Percentiles rank a stretch among this genome's conserved stretches.
Evolutionary conservation across 768 basidiomycete genomes (phyloP).

Genomic region (Lactarius deliciosus): DNA sequence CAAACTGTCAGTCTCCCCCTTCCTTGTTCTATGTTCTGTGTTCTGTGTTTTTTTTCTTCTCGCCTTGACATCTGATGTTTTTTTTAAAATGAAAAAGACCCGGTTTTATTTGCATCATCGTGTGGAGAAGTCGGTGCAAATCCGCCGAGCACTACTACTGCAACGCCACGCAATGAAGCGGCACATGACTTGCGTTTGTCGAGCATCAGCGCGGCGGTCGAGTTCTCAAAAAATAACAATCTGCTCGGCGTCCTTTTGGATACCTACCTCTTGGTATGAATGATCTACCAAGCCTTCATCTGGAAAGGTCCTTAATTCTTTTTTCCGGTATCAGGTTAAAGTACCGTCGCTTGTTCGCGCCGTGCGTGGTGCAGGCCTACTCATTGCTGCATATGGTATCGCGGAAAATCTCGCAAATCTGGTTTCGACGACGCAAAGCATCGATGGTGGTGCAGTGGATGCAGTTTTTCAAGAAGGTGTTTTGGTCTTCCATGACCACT

Average conservation of each 20-base stretch:
- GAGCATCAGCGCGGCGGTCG: slow-evolving; percentile 87
- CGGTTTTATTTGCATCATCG: slow-evolving; percentile 90
- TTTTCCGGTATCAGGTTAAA: slow-evolving; percentile 54
- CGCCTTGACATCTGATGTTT: background rate
- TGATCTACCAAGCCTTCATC: slow-evolving; percentile 16
- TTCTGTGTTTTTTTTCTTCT: slow-evolving; percentile 18
- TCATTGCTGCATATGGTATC: slow-evolving; percentile 82
- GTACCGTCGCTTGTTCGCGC: slow-evolving; percentile 89
- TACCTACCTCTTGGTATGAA: slow-evolving; percentile 75
- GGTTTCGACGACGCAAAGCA: slow-evolving; percentile 37
- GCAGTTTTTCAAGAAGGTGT: slow-evolving; percentile 64
- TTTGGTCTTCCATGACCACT: slow-evolving; percentile 66
- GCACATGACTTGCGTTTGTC: slow-evolving; percentile 51
- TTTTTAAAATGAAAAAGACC: slow-evolving; percentile 52
- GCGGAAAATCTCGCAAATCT: slow-evolving; percentile 42
- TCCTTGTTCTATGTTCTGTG: slow-evolving; percentile 8
- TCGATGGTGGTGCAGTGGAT: slow-evolving; percentile 58
- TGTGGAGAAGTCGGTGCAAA: slow-evolving; percentile 63
- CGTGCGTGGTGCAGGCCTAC: slow-evolving; percentile 83
- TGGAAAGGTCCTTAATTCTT: background rate
- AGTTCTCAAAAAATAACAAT: slow-evolving; percentile 91
- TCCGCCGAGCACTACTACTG: slow-evolving; percentile 41
- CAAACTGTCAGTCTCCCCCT: slow-evolving; percentile 70
- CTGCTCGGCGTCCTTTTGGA: slow-evolving; percentile 89
- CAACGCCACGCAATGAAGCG: slow-evolving; percentile 37